These are phyloP conservation scores for Phaeomoniella chlamydospora DNA, from an alignment of 2,329 filamentous ascomycete genomes.

Conservation along the genomic window DNA sequence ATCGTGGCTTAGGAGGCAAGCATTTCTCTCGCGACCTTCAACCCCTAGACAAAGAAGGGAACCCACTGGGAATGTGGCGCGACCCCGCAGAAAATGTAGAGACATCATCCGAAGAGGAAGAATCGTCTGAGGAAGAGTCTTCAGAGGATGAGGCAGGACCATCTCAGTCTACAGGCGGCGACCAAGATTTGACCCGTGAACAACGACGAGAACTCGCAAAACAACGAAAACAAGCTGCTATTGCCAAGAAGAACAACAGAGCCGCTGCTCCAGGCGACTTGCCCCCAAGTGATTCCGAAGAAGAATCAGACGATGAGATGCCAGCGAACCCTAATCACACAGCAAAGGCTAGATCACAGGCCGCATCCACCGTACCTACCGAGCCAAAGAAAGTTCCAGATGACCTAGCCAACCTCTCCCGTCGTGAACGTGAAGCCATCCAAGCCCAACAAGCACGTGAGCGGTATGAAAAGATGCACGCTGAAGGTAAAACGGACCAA, in stretches of 20 bases:
- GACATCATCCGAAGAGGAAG: constrained; percentile 27
- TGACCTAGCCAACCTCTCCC: constrained; percentile 41
- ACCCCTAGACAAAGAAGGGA: constrained; percentile 78
- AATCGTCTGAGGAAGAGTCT: constrained; percentile 29
- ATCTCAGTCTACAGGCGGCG: constrained; percentile 24
- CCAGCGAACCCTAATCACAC: constrained; percentile 86
- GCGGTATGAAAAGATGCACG: constrained; percentile 79
- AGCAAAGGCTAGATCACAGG: constrained; percentile 52
- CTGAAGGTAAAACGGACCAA: constrained; percentile 92
- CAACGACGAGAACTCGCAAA: constrained; percentile 78
- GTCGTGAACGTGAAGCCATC: constrained; percentile 61
- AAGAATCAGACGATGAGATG: constrained; percentile 21
- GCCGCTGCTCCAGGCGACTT: constrained; percentile 72
- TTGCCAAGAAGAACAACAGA: constrained; percentile 57
- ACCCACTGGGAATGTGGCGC: constrained; percentile 78
- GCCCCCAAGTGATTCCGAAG: constrained; percentile 53
- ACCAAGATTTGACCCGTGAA: constrained; percentile 57
- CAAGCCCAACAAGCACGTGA: constrained; percentile 83
- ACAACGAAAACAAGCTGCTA: constrained; percentile 79
- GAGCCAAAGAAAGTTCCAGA: constrained; percentile 38
- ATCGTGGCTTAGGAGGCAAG: constrained; percentile 57
- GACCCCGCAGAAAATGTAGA: constrained; percentile 13
- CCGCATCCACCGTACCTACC: constrained; percentile 28
- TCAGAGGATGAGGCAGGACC: constrained; percentile 36
- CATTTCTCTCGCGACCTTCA: constrained; percentile 86